These are phyloP conservation scores for Middelhovenomyces tepae DNA, from an alignment of 805 yeast species.

Conservation along the genomic window DNA sequence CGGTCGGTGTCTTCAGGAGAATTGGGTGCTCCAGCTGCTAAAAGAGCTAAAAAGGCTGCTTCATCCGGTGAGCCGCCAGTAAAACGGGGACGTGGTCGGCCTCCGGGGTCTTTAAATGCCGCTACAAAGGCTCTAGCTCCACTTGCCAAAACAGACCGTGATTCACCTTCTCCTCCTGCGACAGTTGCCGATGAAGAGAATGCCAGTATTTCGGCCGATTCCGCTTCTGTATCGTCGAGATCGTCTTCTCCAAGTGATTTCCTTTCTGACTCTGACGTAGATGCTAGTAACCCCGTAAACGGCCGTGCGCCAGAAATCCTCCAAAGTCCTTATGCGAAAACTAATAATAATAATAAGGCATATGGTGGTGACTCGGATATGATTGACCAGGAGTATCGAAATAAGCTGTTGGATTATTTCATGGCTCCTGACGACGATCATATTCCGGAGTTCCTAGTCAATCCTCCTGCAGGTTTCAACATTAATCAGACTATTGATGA, in stretches of 20 bases:
- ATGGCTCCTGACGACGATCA: constrained; percentile 47
- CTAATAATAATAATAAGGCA: not conserved
- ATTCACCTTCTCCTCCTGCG: constrained; percentile 1
- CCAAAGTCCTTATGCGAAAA: too few species aligned
- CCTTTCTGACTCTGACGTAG: constrained; percentile 35
- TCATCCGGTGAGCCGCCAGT: constrained; percentile 1
- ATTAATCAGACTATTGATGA: constrained; percentile 79
- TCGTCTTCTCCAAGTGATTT: constrained; percentile 47
- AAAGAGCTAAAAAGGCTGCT: constrained; percentile 20
- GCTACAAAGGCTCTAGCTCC: constrained; percentile 22
- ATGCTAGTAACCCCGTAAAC: not conserved
- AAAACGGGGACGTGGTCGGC: constrained; percentile 14
- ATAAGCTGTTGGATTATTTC: constrained; percentile 43
- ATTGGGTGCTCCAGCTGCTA: constrained; percentile 11
- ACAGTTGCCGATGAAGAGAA: constrained; percentile 11
- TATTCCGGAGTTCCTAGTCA: constrained; percentile 56
- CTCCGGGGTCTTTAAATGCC: constrained; percentile 16
- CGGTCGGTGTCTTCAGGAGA: constrained; percentile 18
- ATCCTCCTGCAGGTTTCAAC: constrained; percentile 58
- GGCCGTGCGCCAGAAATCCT: too few species aligned
- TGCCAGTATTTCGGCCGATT: constrained; percentile 15
- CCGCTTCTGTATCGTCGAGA: constrained; percentile 13
- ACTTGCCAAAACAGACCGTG: constrained; percentile 12
- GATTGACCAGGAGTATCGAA: constrained; percentile 31
- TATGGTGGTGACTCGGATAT: constrained; percentile 5